Evolutionary conservation across 2,329 filamentous ascomycete species (phyloP).

Genomic region (Arthrobotrys musiformis): DNA sequence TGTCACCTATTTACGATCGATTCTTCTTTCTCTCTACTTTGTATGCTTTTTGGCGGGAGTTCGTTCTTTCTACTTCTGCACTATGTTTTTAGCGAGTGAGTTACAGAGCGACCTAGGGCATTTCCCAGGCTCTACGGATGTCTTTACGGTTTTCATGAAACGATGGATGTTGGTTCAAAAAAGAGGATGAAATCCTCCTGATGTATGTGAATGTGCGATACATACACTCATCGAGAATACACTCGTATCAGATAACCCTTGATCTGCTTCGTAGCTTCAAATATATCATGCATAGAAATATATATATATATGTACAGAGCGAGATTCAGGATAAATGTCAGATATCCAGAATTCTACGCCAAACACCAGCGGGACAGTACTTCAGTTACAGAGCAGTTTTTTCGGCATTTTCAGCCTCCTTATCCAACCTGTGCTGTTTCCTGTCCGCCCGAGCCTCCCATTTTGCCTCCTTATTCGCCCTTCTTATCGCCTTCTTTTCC

Average conservation of each 20-base stretch:
- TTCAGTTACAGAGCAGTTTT: not conserved
- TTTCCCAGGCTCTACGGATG: not conserved
- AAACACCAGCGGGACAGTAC: not conserved
- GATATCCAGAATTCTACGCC: not conserved
- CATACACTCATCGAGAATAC: not conserved
- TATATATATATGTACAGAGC: slow-evolving; percentile 13
- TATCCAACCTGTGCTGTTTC: slow-evolving; percentile 58
- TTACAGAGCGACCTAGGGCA: not conserved
- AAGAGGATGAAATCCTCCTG: not conserved
- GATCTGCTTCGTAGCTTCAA: not conserved
- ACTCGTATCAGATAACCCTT: not conserved
- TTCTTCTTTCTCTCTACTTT: slow-evolving; percentile 17
- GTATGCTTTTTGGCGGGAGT: slow-evolving; percentile 30
- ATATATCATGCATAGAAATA: not conserved
- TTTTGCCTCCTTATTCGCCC: slow-evolving; percentile 57
- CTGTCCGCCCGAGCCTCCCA: slow-evolving; percentile 59
- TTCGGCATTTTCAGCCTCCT: slow-evolving; percentile 29
- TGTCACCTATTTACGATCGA: slow-evolving; percentile 52
- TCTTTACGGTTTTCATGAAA: not conserved
- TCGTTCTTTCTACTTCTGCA: slow-evolving; percentile 55
- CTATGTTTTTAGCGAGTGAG: slow-evolving; percentile 11
- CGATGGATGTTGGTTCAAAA: not conserved
- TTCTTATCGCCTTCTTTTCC: slow-evolving; percentile 61
- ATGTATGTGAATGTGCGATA: not conserved
- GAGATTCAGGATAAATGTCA: not conserved